A percentile compares a stretch with the other conserved stretches of the same genome.
Evolutionary conservation across 257 asterid genomes (phyloP).

Genomic region (Coffea canephora): DNA sequence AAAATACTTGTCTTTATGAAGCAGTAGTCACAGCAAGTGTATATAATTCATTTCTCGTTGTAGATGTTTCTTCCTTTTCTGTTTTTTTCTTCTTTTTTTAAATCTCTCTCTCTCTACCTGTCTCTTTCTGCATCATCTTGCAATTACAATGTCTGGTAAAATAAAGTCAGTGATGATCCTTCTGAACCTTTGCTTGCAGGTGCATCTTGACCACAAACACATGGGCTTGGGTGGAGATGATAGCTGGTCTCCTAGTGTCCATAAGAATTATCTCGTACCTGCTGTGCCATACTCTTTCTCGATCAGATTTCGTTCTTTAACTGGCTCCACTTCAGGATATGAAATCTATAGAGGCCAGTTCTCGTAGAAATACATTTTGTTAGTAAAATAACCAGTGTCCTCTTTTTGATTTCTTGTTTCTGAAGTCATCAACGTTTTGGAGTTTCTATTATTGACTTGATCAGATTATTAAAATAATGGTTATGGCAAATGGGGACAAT

Average conservation of each 20-base stretch:
- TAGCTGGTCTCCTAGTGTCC: conserved; percentile 96
- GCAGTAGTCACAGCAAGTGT: too few relatives aligned
- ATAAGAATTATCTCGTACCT: conserved; percentile 72
- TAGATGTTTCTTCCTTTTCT: too few relatives aligned
- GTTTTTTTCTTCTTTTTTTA: background rate
- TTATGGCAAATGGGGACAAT: background rate
- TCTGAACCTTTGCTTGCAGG: conserved; percentile 38
- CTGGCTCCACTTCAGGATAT: conserved; percentile 45
- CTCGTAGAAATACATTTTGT: conserved; percentile 17
- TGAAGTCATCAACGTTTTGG: background rate
- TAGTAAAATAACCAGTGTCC: background rate
- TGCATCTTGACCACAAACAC: conserved; percentile 94
- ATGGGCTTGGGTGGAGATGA: conserved; percentile 98
- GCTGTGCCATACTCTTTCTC: conserved; percentile 68
- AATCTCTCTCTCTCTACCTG: too few relatives aligned
- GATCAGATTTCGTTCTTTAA: conserved; percentile 60
- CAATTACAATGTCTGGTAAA: background rate
- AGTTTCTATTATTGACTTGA: background rate
- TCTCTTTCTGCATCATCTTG: too few relatives aligned
- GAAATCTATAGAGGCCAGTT: conserved; percentile 57
- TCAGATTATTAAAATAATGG: background rate
- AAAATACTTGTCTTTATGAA: background rate
- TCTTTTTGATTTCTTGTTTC: background rate
- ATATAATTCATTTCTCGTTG: too few relatives aligned
- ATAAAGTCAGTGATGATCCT: conserved; percentile 1